phyloP scores from a whole-genome alignment of 768 basidiomycete species.

The Mycena epipterygia region DNA sequence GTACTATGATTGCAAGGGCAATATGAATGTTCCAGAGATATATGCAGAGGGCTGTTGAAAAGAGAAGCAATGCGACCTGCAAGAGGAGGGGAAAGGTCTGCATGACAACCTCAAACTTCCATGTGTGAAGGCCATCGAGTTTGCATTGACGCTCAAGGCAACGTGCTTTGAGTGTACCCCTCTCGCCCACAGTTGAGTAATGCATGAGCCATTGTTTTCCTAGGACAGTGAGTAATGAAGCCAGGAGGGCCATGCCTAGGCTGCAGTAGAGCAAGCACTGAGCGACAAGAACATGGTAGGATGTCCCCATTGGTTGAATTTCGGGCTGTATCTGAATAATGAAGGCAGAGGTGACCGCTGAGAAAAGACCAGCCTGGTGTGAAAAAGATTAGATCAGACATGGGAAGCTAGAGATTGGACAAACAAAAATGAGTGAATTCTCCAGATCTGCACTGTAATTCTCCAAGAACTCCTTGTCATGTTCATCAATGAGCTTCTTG shows the following conservation, averaged over 20 bases:
- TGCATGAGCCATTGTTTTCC: neutral
- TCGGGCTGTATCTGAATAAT: neutral
- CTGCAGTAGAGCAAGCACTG: neutral
- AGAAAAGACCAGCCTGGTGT: constrained; percentile 1
- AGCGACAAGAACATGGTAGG: neutral
- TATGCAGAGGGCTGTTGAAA: neutral
- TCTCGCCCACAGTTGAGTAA: neutral
- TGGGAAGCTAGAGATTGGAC: neutral
- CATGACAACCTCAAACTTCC: no score
- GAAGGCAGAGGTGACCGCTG: neutral
- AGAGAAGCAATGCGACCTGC: neutral
- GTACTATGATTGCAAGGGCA: neutral
- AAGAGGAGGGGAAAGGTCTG: no score
- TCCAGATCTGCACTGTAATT: neutral
- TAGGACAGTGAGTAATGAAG: no score
- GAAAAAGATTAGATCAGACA: neutral
- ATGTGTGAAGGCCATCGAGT: no score
- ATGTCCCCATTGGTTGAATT: neutral
- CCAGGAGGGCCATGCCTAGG: neutral
- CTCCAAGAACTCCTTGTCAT: neutral
- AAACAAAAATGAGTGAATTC: neutral
- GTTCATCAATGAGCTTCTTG: neutral
- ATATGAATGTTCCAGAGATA: neutral
- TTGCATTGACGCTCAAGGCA: neutral
- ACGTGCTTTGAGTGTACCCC: neutral